Conservation (phyloP, 805 yeast genomes). For the Schizosaccharomyces cryophilus region DNA sequence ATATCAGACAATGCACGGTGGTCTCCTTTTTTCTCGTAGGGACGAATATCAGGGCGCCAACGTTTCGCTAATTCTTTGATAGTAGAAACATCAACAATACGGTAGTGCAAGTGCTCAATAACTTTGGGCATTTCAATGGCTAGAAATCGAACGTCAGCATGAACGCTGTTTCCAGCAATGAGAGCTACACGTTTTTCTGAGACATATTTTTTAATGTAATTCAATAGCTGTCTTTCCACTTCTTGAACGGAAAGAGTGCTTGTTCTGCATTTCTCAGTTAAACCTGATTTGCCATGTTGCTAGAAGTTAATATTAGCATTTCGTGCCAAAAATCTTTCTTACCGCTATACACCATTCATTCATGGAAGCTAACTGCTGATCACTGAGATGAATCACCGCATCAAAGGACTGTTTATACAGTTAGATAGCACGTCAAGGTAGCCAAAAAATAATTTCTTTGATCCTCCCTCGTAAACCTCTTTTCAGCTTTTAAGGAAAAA, state of each 20-base stretch:
- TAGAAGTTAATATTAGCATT: neutral
- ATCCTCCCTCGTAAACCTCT: too few relatives aligned
- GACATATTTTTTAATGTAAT: slow-evolving; percentile 32
- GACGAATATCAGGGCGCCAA: slow-evolving; percentile 48
- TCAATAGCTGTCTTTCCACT: slow-evolving; percentile 43
- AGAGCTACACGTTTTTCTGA: slow-evolving; percentile 34
- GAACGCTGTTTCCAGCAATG: slow-evolving; percentile 78
- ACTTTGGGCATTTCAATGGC: slow-evolving; percentile 59
- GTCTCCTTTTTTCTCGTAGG: slow-evolving; percentile 26
- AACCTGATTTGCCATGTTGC: slow-evolving; percentile 23
- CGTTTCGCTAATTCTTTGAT: slow-evolving; percentile 59
- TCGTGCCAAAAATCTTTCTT: neutral
- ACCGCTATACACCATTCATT: slow-evolving; percentile 50
- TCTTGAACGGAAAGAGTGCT: slow-evolving; percentile 27
- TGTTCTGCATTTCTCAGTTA: slow-evolving; percentile 42
- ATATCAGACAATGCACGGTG: slow-evolving; percentile 86
- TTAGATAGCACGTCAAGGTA: too few relatives aligned
- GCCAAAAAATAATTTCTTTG: too few relatives aligned
- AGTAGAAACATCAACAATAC: slow-evolving; percentile 76
- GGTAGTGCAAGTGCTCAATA: slow-evolving; percentile 32
- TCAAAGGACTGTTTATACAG: slow-evolving; percentile 25
- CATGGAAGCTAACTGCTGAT: slow-evolving; percentile 43
- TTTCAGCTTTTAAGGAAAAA: too few relatives aligned
- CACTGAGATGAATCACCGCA: slow-evolving; percentile 48
- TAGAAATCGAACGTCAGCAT: slow-evolving; percentile 74